Evolutionary conservation across 2,329 filamentous ascomycete genomes (phyloP).

Genomic region (Diaporthe helianthi): DNA sequence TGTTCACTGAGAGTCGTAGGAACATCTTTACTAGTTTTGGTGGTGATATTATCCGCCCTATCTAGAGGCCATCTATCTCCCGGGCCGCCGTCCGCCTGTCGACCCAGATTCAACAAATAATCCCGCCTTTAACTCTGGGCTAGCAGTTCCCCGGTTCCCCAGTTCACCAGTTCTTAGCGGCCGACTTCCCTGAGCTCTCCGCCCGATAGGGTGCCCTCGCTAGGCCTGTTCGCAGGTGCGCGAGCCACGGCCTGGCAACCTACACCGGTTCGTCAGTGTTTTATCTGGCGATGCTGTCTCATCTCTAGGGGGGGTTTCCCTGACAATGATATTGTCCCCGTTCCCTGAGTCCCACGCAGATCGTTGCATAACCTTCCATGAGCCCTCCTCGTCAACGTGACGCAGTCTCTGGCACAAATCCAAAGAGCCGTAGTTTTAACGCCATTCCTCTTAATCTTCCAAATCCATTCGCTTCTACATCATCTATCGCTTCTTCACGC

Average conservation of each 20-base stretch:
- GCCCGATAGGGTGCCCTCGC: not conserved
- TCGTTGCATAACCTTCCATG: not conserved
- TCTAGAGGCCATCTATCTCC: conserved; percentile 7
- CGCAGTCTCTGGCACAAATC: not conserved
- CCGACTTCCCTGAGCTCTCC: not conserved
- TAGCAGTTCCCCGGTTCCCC: not conserved
- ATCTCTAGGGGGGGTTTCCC: not conserved
- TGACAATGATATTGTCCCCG: not conserved
- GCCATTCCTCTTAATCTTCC: conserved; percentile 4
- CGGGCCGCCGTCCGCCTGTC: not conserved
- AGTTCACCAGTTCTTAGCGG: not conserved
- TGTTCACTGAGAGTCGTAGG: not conserved
- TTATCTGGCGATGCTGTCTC: not conserved
- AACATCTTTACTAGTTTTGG: not conserved
- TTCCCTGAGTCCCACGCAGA: not conserved
- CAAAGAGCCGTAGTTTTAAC: not conserved
- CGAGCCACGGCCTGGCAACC: not conserved
- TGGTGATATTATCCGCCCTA: conserved; percentile 4
- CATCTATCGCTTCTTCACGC: conserved; percentile 64
- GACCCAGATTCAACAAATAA: not conserved
- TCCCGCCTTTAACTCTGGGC: not conserved
- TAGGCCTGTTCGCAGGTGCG: not conserved
- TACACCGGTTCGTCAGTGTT: not conserved
- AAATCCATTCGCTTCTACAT: not conserved
- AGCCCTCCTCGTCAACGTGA: not conserved